Conservation (phyloP, 225 moss, liverwort and hornwort species). For the Thuidium tamariscinum region DNA sequence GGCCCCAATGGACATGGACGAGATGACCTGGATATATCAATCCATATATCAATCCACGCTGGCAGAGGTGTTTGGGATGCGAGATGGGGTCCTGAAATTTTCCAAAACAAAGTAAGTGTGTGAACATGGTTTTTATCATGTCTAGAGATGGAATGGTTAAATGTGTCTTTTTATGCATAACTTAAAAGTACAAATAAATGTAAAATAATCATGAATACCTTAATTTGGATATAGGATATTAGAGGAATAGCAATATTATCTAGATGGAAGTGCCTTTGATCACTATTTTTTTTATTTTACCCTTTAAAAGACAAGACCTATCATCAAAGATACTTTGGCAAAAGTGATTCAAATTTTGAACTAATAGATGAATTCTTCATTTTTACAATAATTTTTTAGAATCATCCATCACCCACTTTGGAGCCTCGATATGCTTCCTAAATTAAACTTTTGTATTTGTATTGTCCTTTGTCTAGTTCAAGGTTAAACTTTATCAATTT, state of each 20-base stretch:
- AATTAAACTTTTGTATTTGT: background rate
- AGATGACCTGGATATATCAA: background rate
- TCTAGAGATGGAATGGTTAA: no score
- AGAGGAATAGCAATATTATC: fast-evolving
- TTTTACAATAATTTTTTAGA: background rate
- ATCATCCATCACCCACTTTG: fast-evolving
- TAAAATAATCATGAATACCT: background rate
- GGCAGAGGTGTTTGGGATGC: background rate
- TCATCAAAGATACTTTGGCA: background rate
- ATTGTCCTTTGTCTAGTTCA: background rate
- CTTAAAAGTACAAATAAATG: no score
- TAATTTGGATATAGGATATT: background rate
- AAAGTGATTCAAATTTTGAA: background rate
- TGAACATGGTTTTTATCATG: background rate
- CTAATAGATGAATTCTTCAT: background rate
- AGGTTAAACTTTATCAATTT: background rate
- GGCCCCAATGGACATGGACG: background rate
- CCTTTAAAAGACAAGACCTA: background rate
- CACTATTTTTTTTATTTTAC: background rate
- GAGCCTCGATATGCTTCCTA: background rate
- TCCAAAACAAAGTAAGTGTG: background rate
- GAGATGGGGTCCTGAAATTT: background rate
- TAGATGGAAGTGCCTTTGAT: fast-evolving
- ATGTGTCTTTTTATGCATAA: background rate
- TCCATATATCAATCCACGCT: background rate